A percentile compares a stretch with the other conserved stretches of the same genome.
Evolutionary conservation across 352 stramenopile genomes (phyloP).

Genomic region (Aphanomyces euteiches): DNA sequence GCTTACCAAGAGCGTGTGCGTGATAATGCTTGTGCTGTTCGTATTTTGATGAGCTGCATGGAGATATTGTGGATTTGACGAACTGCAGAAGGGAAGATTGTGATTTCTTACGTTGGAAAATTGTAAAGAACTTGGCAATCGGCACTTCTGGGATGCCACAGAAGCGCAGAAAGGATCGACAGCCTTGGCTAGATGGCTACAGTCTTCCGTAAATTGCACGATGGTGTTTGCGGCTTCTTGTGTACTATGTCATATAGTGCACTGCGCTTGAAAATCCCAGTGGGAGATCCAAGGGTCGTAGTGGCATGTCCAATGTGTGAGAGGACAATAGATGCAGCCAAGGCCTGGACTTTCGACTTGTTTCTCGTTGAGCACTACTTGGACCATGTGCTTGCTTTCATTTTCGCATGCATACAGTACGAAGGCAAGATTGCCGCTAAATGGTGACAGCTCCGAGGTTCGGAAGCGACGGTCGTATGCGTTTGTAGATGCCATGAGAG

Average conservation of each 20-base stretch:
- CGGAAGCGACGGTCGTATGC: conserved; percentile 49
- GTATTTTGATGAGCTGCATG: no score
- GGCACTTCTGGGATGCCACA: no score
- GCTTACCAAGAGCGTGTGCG: no score
- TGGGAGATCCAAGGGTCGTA: conserved; percentile 1
- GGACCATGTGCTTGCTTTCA: conserved; percentile 39
- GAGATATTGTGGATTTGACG: no score
- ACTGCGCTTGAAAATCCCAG: background rate
- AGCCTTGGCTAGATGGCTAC: no score
- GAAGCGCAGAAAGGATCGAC: no score
- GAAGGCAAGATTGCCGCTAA: conserved; percentile 79
- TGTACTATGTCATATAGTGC: background rate
- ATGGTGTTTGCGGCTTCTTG: no score
- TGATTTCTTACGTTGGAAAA: no score
- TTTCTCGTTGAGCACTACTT: conserved; percentile 64
- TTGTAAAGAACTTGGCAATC: no score
- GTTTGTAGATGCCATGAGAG: conserved; percentile 55
- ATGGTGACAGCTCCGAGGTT: conserved; percentile 57
- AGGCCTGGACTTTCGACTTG: conserved; percentile 57
- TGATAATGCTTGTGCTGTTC: no score
- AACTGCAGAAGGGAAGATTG: no score
- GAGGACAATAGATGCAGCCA: conserved; percentile 41
- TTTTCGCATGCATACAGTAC: conserved; percentile 64
- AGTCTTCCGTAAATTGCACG: no score
- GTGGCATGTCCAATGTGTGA: conserved; percentile 30